Evolutionary conservation across 768 basidiomycete genomes (phyloP), one percentile per base, ranked within the genome.

Genomic region (Mycena venus): DNA sequence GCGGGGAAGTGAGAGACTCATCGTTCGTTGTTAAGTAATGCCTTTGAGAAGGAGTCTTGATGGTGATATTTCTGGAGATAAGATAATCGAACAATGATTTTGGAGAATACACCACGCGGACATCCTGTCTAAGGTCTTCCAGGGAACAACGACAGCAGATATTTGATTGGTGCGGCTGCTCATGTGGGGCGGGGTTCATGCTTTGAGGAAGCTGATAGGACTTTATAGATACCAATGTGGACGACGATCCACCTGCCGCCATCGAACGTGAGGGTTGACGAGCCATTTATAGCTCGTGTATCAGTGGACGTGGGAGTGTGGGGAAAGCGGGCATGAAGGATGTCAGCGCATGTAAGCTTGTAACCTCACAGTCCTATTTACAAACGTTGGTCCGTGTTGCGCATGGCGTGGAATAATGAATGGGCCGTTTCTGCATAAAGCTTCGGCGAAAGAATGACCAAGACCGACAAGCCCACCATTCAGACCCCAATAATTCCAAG

Each of bases 41-140:
- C 49, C 56, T 63, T 68, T 62, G 49, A 71, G 72, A 60, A 34
- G 64, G n/a, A 38, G 63, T 38, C 38, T 9, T 7, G 34, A 67
- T 23, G 29, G 66, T 19, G 31, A 2, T 72, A 72, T 68, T 55
- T 67, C 55, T 27, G 25, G 51, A 34, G 60, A 63, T 61, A 67
- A 63, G 34, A 56, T 56, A 47, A 38, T 40, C 60, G 4, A 59
- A 68, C 31, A 65, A 36, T 66, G 58, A 58, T 34, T 19, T 27
- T 17, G 12, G 17, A 23, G 11, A 25, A 4, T 6, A 0, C 14
- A 42, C 65, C 51, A 67, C 40, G 40, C 36, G 65, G 55, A 40
- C 25, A 53, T 8, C 11, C 14, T 64, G 62, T 47, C n/a, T 49
- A 15, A 15, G 11, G 11, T 38, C 36, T 38, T 38, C 36, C 36